phyloP scores from a whole-genome alignment of 108 stramenopile species.

The Discostella pseudostelligera region DNA sequence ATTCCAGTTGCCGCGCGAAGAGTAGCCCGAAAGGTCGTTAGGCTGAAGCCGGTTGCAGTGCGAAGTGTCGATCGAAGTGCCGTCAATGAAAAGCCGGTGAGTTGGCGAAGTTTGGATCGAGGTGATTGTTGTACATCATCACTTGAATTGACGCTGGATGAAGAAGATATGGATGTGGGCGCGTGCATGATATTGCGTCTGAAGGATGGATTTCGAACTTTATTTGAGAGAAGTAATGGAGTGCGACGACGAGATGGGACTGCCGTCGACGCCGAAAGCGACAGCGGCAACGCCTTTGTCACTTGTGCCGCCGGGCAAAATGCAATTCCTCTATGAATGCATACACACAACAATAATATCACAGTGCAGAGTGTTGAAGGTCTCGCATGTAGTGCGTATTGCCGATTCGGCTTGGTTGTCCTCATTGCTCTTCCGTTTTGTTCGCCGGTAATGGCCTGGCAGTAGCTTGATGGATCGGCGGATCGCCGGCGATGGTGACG shows the following conservation, averaged over 20 bases:
- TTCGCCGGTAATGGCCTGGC: too few species aligned
- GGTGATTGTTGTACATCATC: slow-evolving; percentile 5
- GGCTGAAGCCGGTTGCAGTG: slow-evolving; percentile 59
- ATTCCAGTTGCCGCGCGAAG: slow-evolving; percentile 60
- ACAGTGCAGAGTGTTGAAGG: not conserved
- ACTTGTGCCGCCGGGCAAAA: slow-evolving; percentile 1
- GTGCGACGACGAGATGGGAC: not conserved
- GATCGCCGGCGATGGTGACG: not conserved
- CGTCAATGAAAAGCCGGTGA: slow-evolving; percentile 67
- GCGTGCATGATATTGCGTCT: not conserved
- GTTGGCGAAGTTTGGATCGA: slow-evolving; percentile 39
- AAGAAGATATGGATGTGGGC: not conserved
- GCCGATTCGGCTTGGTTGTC: too few species aligned
- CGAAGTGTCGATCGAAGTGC: slow-evolving; percentile 45
- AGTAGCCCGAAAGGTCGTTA: slow-evolving; percentile 64
- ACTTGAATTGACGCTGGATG: not conserved
- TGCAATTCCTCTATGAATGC: slow-evolving; percentile 1
- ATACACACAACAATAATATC: not conserved
- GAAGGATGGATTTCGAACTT: not conserved
- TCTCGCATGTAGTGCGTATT: too few species aligned
- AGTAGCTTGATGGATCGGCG: not conserved
- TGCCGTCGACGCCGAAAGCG: not conserved
- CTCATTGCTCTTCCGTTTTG: not conserved
- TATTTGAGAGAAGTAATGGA: not conserved
- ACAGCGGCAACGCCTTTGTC: too few species aligned